These are phyloP conservation scores for Globisporangium polare DNA, from an alignment of 352 stramenopile species.

Conservation along the genomic window DNA sequence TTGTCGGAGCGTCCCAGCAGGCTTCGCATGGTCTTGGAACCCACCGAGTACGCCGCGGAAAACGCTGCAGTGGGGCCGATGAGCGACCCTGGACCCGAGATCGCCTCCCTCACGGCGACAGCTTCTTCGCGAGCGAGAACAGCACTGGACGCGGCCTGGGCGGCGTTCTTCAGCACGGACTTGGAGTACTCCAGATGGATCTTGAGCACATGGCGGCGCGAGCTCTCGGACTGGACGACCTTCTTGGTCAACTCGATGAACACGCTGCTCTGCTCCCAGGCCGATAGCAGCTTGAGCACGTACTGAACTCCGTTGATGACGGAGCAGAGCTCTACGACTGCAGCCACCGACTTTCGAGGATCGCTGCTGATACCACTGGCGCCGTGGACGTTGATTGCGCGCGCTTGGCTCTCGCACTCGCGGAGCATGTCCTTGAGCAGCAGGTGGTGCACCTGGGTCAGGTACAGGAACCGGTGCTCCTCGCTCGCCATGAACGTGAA, in stretches of 20 bases:
- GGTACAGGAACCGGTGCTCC: slow-evolving; percentile 72
- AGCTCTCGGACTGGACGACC: slow-evolving; percentile 48
- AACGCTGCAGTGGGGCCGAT: slow-evolving; percentile 70
- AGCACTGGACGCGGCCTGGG: slow-evolving; percentile 38
- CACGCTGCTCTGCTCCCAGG: slow-evolving; percentile 63
- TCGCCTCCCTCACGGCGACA: slow-evolving; percentile 57
- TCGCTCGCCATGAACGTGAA: slow-evolving; percentile 61
- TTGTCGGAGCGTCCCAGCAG: slow-evolving; percentile 38
- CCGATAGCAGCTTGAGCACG: slow-evolving; percentile 29
- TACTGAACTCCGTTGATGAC: slow-evolving; percentile 50
- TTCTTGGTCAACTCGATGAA: slow-evolving; percentile 69
- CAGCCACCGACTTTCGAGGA: background rate
- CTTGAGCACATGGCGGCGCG: slow-evolving; percentile 46
- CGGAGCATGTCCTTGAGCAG: slow-evolving; percentile 32
- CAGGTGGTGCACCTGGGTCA: slow-evolving; percentile 61
- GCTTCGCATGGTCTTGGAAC: slow-evolving; percentile 69
- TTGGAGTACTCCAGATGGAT: slow-evolving; percentile 65
- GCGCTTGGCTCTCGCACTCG: slow-evolving; percentile 13
- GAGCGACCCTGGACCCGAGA: slow-evolving; percentile 59
- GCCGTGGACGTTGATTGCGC: slow-evolving; percentile 5
- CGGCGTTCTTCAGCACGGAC: slow-evolving; percentile 36
- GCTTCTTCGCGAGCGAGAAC: slow-evolving; percentile 69
- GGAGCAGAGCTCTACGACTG: slow-evolving; percentile 29
- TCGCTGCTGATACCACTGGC: background rate
- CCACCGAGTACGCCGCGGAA: slow-evolving; percentile 66